These are phyloP conservation scores for Aspergillus udagawae DNA, from an alignment of 2,329 filamentous ascomycete genomes.

Conservation along the genomic window DNA sequence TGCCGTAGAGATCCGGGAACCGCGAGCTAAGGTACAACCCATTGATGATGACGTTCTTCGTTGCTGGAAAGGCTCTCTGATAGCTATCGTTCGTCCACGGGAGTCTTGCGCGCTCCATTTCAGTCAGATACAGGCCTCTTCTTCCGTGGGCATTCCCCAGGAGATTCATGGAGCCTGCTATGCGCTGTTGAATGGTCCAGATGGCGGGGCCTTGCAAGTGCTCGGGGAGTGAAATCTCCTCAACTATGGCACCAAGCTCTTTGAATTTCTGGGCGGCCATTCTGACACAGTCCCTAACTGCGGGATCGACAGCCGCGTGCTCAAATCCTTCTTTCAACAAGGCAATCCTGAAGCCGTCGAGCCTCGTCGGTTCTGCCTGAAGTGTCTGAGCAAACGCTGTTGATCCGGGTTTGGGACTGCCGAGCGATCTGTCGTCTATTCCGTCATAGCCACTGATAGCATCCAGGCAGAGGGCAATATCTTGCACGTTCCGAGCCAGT, in stretches of 20 bases:
- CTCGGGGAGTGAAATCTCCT: slow-evolving; percentile 49
- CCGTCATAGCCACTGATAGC: slow-evolving; percentile 48
- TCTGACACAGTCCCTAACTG: slow-evolving; percentile 42
- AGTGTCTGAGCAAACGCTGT: slow-evolving; percentile 15
- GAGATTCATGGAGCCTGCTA: slow-evolving; percentile 44
- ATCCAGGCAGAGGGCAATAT: slow-evolving; percentile 43
- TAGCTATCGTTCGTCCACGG: slow-evolving; percentile 48
- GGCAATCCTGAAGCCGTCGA: slow-evolving; percentile 33
- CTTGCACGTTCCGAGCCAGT: slow-evolving; percentile 38
- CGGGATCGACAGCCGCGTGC: slow-evolving; percentile 35
- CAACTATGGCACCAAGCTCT: slow-evolving; percentile 47
- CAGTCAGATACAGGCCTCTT: slow-evolving; percentile 47
- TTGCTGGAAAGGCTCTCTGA: slow-evolving; percentile 44
- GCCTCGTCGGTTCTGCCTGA: slow-evolving; percentile 3
- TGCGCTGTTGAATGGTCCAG: slow-evolving; percentile 43
- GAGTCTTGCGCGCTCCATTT: slow-evolving; percentile 48
- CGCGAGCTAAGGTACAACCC: slow-evolving; percentile 38
- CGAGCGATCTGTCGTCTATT: slow-evolving; percentile 46
- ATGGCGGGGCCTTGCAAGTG: slow-evolving; percentile 46
- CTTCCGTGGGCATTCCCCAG: slow-evolving; percentile 44
- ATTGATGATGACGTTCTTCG: slow-evolving; percentile 41
- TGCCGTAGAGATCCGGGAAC: slow-evolving; percentile 39
- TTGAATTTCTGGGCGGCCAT: slow-evolving; percentile 40
- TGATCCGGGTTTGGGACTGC: slow-evolving; percentile 20
- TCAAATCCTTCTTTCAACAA: slow-evolving; percentile 46